These are phyloP conservation scores for Entomortierella parvispora DNA, from an alignment of 192 early-diverging fungal genomes.

Conservation along the genomic window DNA sequence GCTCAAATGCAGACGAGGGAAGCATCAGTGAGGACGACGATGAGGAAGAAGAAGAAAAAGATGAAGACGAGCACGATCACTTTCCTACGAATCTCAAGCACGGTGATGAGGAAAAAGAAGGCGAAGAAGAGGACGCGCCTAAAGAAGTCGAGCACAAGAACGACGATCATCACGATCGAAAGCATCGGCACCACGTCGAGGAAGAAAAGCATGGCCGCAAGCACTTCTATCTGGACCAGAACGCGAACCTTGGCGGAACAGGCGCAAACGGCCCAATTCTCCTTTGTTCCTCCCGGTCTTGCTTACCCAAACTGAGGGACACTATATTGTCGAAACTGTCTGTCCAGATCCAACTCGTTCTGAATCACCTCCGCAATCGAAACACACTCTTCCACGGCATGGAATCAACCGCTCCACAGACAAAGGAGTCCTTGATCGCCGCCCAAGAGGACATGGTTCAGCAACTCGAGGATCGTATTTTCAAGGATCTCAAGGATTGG, in stretches of 20 bases:
- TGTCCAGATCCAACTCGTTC: conserved; percentile 20
- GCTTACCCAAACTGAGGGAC: conserved; percentile 28
- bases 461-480: conserved; percentile 10
- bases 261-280: conserved; percentile 29
- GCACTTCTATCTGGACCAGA: neutral
- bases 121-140: neutral
- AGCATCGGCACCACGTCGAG: neutral
- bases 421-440: conserved; percentile 15
- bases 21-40: neutral
- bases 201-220: neutral
- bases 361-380: conserved; percentile 22
- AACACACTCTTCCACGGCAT: conserved; percentile 18
- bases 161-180: neutral
- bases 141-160: neutral
- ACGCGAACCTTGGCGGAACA: conserved; percentile 17
- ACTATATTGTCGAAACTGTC: conserved; percentile 22
- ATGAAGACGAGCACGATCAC: conserved; percentile 23
- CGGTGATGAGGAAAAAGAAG: neutral
- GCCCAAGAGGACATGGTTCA: conserved; percentile 20
- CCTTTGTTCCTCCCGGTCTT: conserved; percentile 19
- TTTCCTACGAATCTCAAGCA: conserved; percentile 7
- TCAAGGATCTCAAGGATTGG: conserved; percentile 31
- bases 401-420: conserved; percentile 16
- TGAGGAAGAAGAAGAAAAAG: neutral
- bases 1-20: too few relatives aligned